Percentiles rank a stretch among this genome's conserved stretches.
These are phyloP conservation scores for Backusella mclennaniae DNA, from an alignment of 192 early-diverging fungal genomes.

Conservation along the genomic window DNA sequence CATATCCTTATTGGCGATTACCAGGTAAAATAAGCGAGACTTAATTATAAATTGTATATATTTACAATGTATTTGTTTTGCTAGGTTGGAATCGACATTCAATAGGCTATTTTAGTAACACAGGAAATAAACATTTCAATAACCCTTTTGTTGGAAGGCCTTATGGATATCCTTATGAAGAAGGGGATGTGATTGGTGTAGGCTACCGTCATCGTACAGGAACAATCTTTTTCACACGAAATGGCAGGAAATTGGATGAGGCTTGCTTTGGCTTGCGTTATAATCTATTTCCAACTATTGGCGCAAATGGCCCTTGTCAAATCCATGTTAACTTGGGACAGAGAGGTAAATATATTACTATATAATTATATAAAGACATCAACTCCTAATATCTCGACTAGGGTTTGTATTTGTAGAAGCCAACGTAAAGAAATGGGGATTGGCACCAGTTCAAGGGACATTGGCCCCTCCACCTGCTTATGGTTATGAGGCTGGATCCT, in stretches of 20 bases:
- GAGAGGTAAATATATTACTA: slow-evolving; percentile 18
- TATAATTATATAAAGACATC: neutral
- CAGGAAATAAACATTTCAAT: slow-evolving; percentile 65
- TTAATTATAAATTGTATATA: neutral
- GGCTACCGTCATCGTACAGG: slow-evolving; percentile 77
- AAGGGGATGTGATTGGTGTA: slow-evolving; percentile 75
- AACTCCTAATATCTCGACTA: neutral
- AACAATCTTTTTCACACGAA: slow-evolving; percentile 74
- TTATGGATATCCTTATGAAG: slow-evolving; percentile 63
- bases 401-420: slow-evolving; percentile 83
- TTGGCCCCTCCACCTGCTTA: slow-evolving; percentile 71
- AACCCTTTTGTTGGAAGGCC: slow-evolving; percentile 62
- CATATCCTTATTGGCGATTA: slow-evolving; percentile 70
- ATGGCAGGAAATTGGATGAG: slow-evolving; percentile 68
- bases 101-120: slow-evolving; percentile 67
- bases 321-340: slow-evolving; percentile 77
- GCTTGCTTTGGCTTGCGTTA: slow-evolving; percentile 68
- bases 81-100: slow-evolving; percentile 77
- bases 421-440: slow-evolving; percentile 80
- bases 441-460: slow-evolving; percentile 70
- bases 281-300: slow-evolving; percentile 67
- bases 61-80: neutral
- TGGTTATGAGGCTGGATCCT: slow-evolving; percentile 48
- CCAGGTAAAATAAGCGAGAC: slow-evolving; percentile 38
- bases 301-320: slow-evolving; percentile 55